Evolutionary conservation across 306 rosid genomes (phyloP).

Genomic region (Amphicarpaea edgeworthii): DNA sequence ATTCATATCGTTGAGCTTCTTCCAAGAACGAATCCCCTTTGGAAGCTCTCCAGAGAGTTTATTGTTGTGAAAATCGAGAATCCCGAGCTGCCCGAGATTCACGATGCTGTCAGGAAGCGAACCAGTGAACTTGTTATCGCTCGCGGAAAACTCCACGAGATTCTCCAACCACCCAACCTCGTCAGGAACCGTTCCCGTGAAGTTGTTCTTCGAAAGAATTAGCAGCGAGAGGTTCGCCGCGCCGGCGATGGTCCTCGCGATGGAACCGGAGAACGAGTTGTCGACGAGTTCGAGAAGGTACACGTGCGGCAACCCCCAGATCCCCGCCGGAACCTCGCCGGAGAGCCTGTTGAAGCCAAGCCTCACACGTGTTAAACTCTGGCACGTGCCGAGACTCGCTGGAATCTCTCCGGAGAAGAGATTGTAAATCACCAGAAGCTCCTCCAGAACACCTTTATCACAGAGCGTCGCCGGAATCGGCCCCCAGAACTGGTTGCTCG

Average conservation of each 20-base stretch:
- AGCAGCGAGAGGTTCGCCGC: slow-evolving; percentile 69
- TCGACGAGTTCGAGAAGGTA: slow-evolving; percentile 70
- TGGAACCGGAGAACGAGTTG: slow-evolving; percentile 71
- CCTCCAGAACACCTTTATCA: slow-evolving; percentile 63
- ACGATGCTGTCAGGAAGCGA: slow-evolving; percentile 64
- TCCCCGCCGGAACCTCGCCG: slow-evolving; percentile 81
- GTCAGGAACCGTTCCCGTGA: slow-evolving; percentile 73
- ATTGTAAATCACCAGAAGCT: slow-evolving; percentile 70
- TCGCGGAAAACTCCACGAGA: slow-evolving; percentile 65
- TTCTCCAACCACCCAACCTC: slow-evolving; percentile 79
- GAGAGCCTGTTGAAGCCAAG: slow-evolving; percentile 64
- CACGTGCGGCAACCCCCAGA: slow-evolving; percentile 87
- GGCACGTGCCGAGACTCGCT: slow-evolving; percentile 71
- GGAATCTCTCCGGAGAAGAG: slow-evolving; percentile 78
- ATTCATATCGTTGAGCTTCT: slow-evolving; percentile 81
- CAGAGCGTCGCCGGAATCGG: slow-evolving; percentile 71
- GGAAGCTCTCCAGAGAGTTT: slow-evolving; percentile 75
- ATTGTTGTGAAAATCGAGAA: slow-evolving; percentile 75
- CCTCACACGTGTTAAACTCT: slow-evolving; percentile 67
- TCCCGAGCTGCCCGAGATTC: slow-evolving; percentile 70
- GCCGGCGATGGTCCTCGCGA: slow-evolving; percentile 72
- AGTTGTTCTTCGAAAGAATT: slow-evolving; percentile 68
- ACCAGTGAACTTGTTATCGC: slow-evolving; percentile 63
- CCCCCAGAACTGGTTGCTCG: slow-evolving; percentile 76
- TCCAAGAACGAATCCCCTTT: slow-evolving; percentile 54